These are phyloP conservation scores for Ochetophila trinervis DNA, from an alignment of 306 rosid genomes.

Conservation along the genomic window DNA sequence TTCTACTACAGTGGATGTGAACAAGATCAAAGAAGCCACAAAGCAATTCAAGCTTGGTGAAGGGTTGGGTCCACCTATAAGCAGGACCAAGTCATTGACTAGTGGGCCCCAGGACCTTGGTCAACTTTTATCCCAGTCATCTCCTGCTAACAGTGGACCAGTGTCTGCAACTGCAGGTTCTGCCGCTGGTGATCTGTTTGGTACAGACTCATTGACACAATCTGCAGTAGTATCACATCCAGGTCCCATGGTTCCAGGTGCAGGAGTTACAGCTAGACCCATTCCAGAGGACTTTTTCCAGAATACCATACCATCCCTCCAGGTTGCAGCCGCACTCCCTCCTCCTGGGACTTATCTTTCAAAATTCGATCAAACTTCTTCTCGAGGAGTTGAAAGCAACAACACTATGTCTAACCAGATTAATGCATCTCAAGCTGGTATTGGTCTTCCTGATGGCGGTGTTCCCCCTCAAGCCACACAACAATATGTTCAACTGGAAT, in stretches of 20 bases:
- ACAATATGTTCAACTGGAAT: constrained; percentile 48
- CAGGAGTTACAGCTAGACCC: constrained; percentile 57
- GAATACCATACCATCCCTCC: constrained; percentile 84
- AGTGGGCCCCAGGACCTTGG: constrained; percentile 73
- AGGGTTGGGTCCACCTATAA: constrained; percentile 59
- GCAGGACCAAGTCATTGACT: constrained; percentile 65
- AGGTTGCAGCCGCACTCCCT: constrained; percentile 77
- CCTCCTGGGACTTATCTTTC: constrained; percentile 92
- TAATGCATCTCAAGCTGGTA: constrained; percentile 43
- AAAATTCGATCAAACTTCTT: constrained; percentile 47
- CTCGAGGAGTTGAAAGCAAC: constrained; percentile 50
- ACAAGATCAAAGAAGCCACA: constrained; percentile 92
- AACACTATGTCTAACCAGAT: constrained; percentile 40
- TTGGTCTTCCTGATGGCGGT: constrained; percentile 61
- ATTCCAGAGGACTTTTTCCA: constrained; percentile 99
- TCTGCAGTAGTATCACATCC: constrained; percentile 55
- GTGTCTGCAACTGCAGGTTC: constrained; percentile 47
- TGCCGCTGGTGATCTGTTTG: constrained; percentile 65
- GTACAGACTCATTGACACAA: constrained; percentile 46
- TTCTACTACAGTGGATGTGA: constrained; percentile 77
- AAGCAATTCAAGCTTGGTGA: constrained; percentile 77
- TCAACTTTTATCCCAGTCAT: constrained; percentile 51
- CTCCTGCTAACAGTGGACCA: constrained; percentile 43
- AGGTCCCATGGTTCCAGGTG: constrained; percentile 35
- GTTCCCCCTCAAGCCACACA: constrained; percentile 62